Percentiles rank a stretch among this genome's conserved stretches.
Evolutionary conservation across 441 rosid genomes (phyloP).

Genomic region (Jatropha podagrica): DNA sequence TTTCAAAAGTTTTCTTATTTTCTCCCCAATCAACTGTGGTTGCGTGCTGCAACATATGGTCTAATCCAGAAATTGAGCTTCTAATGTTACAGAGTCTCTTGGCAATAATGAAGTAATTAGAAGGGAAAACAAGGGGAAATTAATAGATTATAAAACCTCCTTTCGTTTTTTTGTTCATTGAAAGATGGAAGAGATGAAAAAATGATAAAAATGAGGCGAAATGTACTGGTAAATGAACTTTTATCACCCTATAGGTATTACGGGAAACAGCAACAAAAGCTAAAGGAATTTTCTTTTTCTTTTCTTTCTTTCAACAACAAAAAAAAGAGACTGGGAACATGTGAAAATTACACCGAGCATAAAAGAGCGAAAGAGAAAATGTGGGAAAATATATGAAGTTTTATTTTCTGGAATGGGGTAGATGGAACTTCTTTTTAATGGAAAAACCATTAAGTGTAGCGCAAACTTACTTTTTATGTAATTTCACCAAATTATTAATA

Average conservation of each 20-base stretch:
- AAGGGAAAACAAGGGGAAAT: background rate
- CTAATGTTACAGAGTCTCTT: background rate
- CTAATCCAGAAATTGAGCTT: background rate
- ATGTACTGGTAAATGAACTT: background rate
- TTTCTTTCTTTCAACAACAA: no score
- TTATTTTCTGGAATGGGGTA: background rate
- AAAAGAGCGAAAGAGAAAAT: no score
- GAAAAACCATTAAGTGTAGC: background rate
- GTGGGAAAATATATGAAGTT: no score
- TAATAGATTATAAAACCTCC: background rate
- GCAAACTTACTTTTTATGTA: background rate
- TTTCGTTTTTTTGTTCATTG: background rate
- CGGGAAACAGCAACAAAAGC: background rate
- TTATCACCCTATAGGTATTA: background rate
- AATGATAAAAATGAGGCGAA: background rate
- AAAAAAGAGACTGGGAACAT: no score
- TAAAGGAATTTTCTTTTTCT: background rate
- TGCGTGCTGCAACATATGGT: background rate
- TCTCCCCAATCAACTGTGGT: background rate
- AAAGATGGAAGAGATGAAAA: background rate
- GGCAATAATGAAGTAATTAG: background rate
- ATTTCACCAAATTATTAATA: background rate
- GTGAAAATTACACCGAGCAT: no score
- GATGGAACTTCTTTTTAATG: background rate
- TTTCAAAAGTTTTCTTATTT: background rate